A percentile compares a stretch with the other conserved stretches of the same genome.
Conservation (phyloP, 768 basidiomycete species). For the Ramaria sp. region DNA sequence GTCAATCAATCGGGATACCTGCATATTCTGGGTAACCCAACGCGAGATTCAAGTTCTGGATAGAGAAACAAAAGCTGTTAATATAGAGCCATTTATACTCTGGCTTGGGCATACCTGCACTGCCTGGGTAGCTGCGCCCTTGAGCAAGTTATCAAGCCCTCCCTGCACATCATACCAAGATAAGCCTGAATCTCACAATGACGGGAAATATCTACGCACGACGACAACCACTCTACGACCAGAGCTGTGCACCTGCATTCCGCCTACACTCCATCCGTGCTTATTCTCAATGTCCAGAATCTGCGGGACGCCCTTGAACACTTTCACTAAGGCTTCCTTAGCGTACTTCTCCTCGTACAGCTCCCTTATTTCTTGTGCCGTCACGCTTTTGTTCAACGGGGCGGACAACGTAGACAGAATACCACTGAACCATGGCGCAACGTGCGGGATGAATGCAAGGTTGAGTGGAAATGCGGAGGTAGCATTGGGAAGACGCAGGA, state of each 20-base stretch:
- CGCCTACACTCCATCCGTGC: conserved; percentile 88
- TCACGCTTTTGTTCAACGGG: conserved; percentile 56
- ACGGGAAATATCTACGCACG: conserved; percentile 33
- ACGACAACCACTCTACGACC: conserved; percentile 92
- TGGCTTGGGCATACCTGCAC: conserved; percentile 55
- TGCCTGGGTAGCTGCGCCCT: conserved; percentile 99
- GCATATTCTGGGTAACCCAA: conserved; percentile 79
- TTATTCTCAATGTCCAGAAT: conserved; percentile 66
- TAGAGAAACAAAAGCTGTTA: conserved; percentile 3
- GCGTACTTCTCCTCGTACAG: conserved; percentile 73
- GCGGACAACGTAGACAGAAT: conserved; percentile 83
- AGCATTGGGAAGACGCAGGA: conserved; percentile 39
- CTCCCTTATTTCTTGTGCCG: conserved; percentile 59
- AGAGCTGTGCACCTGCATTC: conserved; percentile 84
- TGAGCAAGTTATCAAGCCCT: conserved; percentile 91
- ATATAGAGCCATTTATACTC: not conserved
- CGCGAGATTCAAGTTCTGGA: conserved; percentile 83
- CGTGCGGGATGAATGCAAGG: conserved; percentile 78
- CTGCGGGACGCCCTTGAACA: conserved; percentile 56
- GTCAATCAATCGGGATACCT: conserved; percentile 47
- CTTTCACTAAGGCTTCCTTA: conserved; percentile 59
- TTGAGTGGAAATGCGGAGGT: conserved; percentile 24
- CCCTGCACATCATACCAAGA: conserved; percentile 38
- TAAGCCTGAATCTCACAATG: not conserved
- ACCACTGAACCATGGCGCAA: conserved; percentile 93